Conservation (phyloP, 2,329 filamentous ascomycete species). For the Cordyceps cicadae region DNA sequence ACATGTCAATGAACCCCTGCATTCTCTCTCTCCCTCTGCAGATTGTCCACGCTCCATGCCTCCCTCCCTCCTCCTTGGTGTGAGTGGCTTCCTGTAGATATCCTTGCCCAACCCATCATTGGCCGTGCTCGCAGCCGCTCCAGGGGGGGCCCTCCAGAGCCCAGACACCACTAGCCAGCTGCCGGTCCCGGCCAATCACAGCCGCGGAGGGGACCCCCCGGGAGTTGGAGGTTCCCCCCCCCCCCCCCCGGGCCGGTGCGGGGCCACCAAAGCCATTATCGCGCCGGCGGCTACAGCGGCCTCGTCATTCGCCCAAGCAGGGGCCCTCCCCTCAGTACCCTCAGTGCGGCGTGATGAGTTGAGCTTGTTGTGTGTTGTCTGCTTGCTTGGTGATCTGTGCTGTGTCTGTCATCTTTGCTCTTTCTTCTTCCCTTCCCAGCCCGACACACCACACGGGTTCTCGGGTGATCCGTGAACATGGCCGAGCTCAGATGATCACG, state of each 20-base stretch:
- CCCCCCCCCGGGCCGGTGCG: not conserved
- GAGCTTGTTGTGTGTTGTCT: too few species aligned
- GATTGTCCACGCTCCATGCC: too few species aligned
- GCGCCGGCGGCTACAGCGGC: slow-evolving; percentile 5
- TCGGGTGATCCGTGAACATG: not conserved
- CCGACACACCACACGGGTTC: too few species aligned
- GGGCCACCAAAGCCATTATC: not conserved
- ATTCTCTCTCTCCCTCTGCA: not conserved
- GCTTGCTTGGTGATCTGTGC: too few species aligned
- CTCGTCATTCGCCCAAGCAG: not conserved
- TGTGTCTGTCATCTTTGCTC: too few species aligned
- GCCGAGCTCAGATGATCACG: not conserved
- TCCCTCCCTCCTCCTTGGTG: not conserved
- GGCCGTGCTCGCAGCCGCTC: not conserved
- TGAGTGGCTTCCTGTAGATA: not conserved
- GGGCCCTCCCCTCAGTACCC: too few species aligned
- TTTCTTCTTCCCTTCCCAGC: too few species aligned
- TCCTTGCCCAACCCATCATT: not conserved
- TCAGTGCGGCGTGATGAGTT: too few species aligned
- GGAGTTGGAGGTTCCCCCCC: too few species aligned
- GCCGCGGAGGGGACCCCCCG: too few species aligned
- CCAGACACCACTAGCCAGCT: not conserved
- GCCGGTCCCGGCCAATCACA: not conserved
- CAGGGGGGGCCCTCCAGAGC: not conserved
- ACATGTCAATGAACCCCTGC: too few species aligned